A percentile compares a stretch with the other conserved stretches of the same genome.
phyloP scores from a whole-genome alignment of 129 eudicot genomes.

The Dittrichia graveolens region DNA sequence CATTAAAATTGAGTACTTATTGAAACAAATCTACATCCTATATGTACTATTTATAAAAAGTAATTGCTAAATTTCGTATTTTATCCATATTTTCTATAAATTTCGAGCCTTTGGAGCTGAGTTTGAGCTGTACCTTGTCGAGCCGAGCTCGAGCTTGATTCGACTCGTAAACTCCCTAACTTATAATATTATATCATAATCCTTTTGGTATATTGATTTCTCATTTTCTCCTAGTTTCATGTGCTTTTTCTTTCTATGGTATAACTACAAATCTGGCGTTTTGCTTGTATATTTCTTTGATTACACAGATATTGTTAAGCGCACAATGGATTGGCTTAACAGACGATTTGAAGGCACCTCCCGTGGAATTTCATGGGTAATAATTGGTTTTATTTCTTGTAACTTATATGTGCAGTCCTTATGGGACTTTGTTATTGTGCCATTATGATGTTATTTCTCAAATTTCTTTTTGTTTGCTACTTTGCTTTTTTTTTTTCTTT shows the following conservation, averaged over 20 bases:
- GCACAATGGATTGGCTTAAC: conserved; percentile 74
- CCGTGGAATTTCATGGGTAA: conserved; percentile 51
- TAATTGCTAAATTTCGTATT: too few species aligned
- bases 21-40: too few species aligned
- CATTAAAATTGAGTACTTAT: too few species aligned
- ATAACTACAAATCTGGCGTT: background rate
- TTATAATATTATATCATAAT: background rate
- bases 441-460: conserved; percentile 14
- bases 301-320: conserved; percentile 11
- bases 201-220: background rate
- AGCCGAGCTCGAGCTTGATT: background rate
- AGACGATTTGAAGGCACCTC: conserved; percentile 63
- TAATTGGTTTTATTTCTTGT: background rate
- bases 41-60: too few species aligned
- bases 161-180: background rate
- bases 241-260: background rate
- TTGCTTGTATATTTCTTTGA: conserved; percentile 37
- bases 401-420: background rate
- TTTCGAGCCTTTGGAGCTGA: too few species aligned
- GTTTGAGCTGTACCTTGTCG: too few species aligned
- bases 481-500: too few species aligned
- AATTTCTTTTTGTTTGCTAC: background rate
- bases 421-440: background rate
- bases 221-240: background rate
- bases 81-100: too few species aligned